Conservation (phyloP, 192 early-diverging fungal genomes). For the Pecoramyces ruminantium region DNA sequence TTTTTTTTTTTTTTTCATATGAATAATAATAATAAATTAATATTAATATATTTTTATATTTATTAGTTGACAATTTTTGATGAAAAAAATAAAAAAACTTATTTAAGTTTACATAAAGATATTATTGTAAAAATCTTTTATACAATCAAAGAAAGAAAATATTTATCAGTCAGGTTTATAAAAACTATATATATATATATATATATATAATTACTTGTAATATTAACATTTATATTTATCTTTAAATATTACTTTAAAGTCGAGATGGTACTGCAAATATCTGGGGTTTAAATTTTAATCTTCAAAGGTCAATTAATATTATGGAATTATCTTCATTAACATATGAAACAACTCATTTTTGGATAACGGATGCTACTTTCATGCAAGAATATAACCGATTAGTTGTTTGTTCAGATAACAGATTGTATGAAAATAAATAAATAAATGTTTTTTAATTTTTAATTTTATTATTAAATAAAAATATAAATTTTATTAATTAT, state of each 20-base stretch:
- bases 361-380: slow-evolving; percentile 32
- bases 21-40: too few species aligned
- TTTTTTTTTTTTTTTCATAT: too few species aligned
- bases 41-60: too few species aligned
- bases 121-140: slow-evolving; percentile 38
- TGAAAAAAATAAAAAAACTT: slow-evolving; percentile 23
- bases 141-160: slow-evolving; percentile 39
- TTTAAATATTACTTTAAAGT: slow-evolving; percentile 2
- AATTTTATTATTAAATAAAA: too few species aligned
- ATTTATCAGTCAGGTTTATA: slow-evolving; percentile 30
- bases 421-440: too few species aligned
- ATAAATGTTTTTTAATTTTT: too few species aligned
- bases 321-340: slow-evolving; percentile 15
- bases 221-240: too few species aligned
- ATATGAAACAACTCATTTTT: slow-evolving; percentile 13
- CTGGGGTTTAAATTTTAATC: slow-evolving; percentile 28
- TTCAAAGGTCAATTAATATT: slow-evolving; percentile 25
- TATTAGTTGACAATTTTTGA: slow-evolving; percentile 25
- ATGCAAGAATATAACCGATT: slow-evolving; percentile 33
- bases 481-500: too few species aligned
- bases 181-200: neutral
- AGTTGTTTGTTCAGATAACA: slow-evolving; percentile 32
- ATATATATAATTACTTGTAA: too few species aligned
- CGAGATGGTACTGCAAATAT: slow-evolving; percentile 36
- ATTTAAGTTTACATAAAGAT: slow-evolving; percentile 31